Evolutionary conservation across 148 eudicot genomes (phyloP).

Genomic region (Camellia granthamiana): DNA sequence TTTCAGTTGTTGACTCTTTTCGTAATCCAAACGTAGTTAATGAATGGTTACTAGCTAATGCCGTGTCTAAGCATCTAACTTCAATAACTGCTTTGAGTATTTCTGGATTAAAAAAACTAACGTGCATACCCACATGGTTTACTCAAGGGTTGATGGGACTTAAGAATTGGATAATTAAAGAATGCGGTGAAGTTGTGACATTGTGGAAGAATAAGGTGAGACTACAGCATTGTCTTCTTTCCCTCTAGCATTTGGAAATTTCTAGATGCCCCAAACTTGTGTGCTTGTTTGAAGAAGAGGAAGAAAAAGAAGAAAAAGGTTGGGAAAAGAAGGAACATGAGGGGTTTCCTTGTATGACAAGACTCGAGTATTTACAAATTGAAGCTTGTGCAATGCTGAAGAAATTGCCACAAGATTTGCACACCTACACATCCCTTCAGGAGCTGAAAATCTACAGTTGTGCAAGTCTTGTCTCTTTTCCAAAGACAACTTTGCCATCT

Average conservation of each 20-base stretch:
- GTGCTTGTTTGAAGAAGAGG: background rate
- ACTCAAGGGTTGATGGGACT: no score
- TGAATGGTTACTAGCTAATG: background rate
- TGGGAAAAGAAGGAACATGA: background rate
- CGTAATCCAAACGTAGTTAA: background rate
- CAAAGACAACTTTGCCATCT: background rate
- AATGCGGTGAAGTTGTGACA: no score
- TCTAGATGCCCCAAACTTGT: background rate
- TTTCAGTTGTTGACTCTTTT: background rate
- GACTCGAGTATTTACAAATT: slow-evolving; percentile 3
- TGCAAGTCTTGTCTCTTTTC: background rate
- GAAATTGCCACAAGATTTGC: background rate
- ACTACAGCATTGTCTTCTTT: background rate
- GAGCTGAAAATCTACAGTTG: background rate
- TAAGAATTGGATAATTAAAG: background rate
- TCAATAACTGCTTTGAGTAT: background rate
- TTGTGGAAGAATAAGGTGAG: background rate
- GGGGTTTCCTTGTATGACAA: background rate
- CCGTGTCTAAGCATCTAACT: background rate
- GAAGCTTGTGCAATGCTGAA: background rate
- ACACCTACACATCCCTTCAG: background rate
- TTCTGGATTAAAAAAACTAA: background rate
- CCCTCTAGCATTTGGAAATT: background rate
- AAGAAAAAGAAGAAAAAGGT: background rate
- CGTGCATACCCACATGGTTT: background rate